phyloP scores from a whole-genome alignment of 768 basidiomycete genomes.

The Phlebiopsis gigantea region DNA sequence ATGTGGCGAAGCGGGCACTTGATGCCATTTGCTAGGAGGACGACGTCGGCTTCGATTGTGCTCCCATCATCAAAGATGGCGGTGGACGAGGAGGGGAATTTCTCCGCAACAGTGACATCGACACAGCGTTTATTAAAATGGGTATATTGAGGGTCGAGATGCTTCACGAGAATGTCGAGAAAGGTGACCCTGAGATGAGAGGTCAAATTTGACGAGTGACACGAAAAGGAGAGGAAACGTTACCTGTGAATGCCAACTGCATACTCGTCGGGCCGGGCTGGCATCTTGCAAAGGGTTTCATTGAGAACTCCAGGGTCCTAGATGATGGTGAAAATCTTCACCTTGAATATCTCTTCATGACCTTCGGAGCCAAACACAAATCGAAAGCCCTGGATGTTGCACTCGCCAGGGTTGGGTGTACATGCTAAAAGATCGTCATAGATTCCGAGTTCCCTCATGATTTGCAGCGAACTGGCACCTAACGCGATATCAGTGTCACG shows the following conservation, averaged over 20 bases:
- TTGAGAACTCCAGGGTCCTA: too few species aligned
- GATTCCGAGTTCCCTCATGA: conserved; percentile 4
- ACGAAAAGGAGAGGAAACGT: neutral
- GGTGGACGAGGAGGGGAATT: conserved; percentile 20
- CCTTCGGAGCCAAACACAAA: conserved; percentile 5
- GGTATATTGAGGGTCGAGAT: conserved; percentile 1
- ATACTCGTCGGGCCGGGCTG: neutral
- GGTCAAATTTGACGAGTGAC: neutral
- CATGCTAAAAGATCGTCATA: conserved; percentile 4
- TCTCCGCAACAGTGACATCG: neutral
- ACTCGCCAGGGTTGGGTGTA: neutral
- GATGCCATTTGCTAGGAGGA: conserved; percentile 11
- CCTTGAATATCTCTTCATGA: neutral
- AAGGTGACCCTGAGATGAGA: neutral
- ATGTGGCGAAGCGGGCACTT: conserved; percentile 4
- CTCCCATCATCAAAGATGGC: conserved; percentile 9
- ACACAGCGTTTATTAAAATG: conserved; percentile 11
- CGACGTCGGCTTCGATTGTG: conserved; percentile 4
- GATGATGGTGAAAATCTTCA: too few species aligned
- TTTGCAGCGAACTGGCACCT: conserved; percentile 6
- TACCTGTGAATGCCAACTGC: neutral
- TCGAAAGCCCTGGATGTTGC: neutral
- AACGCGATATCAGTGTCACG: neutral
- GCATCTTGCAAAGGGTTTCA: neutral
- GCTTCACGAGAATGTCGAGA: conserved; percentile 8